A percentile compares a stretch with the other conserved stretches of the same genome.
phyloP scores from a whole-genome alignment of 345 rosid genomes.

The Geranium rotundifolium region DNA sequence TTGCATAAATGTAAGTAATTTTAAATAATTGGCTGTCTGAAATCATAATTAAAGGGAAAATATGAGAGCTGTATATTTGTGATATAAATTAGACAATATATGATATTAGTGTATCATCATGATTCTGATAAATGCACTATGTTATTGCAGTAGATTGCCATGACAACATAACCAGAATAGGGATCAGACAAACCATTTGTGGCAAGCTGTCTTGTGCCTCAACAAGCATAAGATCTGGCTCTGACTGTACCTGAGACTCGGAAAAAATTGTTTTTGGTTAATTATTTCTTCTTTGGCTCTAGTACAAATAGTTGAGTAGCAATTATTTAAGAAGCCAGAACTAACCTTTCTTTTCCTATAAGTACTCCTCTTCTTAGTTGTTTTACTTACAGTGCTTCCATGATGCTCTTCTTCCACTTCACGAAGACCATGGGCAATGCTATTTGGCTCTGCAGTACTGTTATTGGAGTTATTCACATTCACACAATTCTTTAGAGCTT shows the following conservation, averaged over 20 bases:
- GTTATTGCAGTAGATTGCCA: background rate
- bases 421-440: conserved; percentile 13
- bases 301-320: background rate
- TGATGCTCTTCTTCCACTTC: conserved; percentile 28
- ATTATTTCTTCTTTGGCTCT: background rate
- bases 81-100: background rate
- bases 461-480: conserved; percentile 29
- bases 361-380: conserved; percentile 33
- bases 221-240: conserved; percentile 24
- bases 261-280: background rate
- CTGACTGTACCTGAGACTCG: conserved; percentile 30
- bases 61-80: background rate
- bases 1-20: background rate
- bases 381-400: conserved; percentile 18
- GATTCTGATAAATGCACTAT: background rate
- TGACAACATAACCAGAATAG: conserved; percentile 1
- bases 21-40: background rate
- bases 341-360: conserved; percentile 39
- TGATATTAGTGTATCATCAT: background rate
- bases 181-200: conserved; percentile 28
- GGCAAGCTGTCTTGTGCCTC: conserved; percentile 31
- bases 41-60: background rate
- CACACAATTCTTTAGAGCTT: conserved; percentile 40
- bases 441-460: conserved; percentile 20
- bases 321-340: conserved; percentile 1